These are phyloP conservation scores for Phyllosticta citribraziliensis DNA, from an alignment of 2,329 filamentous ascomycete species.

Conservation along the genomic window DNA sequence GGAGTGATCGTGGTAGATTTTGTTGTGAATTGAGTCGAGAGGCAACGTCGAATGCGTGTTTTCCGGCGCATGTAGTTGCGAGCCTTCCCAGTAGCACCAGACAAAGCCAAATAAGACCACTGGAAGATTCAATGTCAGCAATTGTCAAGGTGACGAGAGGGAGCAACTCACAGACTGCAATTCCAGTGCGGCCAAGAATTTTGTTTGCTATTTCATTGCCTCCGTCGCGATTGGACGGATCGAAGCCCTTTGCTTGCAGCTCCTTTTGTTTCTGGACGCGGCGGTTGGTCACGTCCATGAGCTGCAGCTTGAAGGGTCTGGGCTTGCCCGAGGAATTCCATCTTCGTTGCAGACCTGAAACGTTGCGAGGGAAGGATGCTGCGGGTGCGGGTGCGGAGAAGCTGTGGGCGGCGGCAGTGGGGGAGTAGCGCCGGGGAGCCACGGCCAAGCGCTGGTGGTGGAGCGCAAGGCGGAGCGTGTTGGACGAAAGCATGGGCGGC, in stretches of 20 bases:
- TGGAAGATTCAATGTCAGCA: constrained; percentile 20
- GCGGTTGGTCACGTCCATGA: neutral
- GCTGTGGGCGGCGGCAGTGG: neutral
- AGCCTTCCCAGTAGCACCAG: constrained; percentile 47
- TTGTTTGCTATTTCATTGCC: neutral
- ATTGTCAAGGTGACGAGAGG: neutral
- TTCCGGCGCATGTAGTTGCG: constrained; percentile 36
- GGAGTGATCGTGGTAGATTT: constrained; percentile 45
- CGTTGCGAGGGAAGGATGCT: neutral
- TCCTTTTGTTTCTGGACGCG: neutral
- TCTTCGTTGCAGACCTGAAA: neutral
- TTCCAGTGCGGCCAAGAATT: neutral
- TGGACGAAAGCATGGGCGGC: neutral
- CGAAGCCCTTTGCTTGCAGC: neutral
- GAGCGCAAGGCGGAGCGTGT: neutral
- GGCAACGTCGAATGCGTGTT: constrained; percentile 47
- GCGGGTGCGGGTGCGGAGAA: neutral
- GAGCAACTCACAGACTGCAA: neutral
- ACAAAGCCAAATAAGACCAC: constrained; percentile 42
- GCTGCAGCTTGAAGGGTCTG: neutral
- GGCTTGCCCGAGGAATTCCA: neutral
- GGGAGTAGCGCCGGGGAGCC: neutral
- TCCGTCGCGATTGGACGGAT: neutral
- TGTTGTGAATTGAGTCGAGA: constrained; percentile 38
- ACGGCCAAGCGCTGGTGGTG: neutral